Conservation (phyloP, 1,284 basidiomycete genomes). For the Cutaneotrichosporon mucoides region DNA sequence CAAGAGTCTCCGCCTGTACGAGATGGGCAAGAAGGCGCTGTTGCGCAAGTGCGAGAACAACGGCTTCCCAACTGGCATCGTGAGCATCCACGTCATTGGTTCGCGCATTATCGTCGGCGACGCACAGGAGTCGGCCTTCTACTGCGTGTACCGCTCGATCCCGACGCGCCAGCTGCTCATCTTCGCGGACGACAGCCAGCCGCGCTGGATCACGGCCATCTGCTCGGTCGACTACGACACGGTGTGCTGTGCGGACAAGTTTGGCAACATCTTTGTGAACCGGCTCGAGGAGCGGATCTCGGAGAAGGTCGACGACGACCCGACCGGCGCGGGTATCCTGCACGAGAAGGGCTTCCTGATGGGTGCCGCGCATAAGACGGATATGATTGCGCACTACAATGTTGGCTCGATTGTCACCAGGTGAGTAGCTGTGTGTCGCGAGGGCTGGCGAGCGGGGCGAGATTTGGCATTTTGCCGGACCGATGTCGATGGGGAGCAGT, state of each 20-base stretch:
- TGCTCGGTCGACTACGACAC: constrained; percentile 98
- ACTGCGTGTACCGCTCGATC: constrained; percentile 82
- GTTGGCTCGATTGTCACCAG: constrained; percentile 89
- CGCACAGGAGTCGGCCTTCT: constrained; percentile 92
- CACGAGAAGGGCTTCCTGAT: constrained; percentile 92
- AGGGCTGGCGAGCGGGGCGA: no score
- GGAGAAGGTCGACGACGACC: constrained; percentile 93
- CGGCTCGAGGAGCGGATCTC: constrained; percentile 78
- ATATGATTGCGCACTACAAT: constrained; percentile 85
- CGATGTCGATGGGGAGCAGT: no score
- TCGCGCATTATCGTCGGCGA: constrained; percentile 93
- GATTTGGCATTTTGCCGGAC: no score
- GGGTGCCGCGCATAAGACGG: constrained; percentile 93
- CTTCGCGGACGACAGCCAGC: constrained; percentile 91
- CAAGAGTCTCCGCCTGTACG: constrained; percentile 86
- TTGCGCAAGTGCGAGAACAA: constrained; percentile 96
- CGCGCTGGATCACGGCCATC: constrained; percentile 81
- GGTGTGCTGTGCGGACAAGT: constrained; percentile 86
- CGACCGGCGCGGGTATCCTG: constrained; percentile 89
- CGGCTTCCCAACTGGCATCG: constrained; percentile 79
- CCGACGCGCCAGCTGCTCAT: constrained; percentile 88
- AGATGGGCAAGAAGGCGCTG: constrained; percentile 96
- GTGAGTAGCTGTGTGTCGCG: constrained; percentile 22
- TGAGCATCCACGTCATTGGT: constrained; percentile 85
- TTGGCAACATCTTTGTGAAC: constrained; percentile 94